These are phyloP conservation scores for Castanospermum australe DNA, from an alignment of 306 rosid genomes.

Conservation along the genomic window DNA sequence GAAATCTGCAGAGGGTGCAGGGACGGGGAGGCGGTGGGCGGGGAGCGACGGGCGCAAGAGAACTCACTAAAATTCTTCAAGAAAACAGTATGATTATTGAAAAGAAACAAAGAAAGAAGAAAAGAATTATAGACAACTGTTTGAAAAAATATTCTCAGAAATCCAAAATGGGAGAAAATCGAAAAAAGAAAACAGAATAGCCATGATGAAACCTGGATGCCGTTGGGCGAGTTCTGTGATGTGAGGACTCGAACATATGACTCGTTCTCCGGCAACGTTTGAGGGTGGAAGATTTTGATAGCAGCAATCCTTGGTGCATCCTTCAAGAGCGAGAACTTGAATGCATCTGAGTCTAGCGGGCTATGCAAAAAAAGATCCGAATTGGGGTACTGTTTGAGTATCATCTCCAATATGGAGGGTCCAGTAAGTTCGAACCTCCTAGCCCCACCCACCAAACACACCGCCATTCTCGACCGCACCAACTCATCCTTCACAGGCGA, in stretches of 20 bases:
- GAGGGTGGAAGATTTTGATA: constrained; percentile 60
- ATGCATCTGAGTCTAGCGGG: constrained; percentile 62
- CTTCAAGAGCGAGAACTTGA: constrained; percentile 69
- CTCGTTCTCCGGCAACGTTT: constrained; percentile 61
- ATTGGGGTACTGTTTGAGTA: constrained; percentile 67
- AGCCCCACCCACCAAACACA: constrained; percentile 95
- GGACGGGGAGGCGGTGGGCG: neutral
- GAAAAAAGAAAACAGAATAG: neutral
- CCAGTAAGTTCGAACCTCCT: constrained; percentile 92
- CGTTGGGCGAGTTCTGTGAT: constrained; percentile 77
- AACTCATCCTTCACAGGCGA: constrained; percentile 38
- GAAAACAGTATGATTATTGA: neutral
- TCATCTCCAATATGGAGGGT: constrained; percentile 66
- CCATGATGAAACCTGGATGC: constrained; percentile 64
- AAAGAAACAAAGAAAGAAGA: neutral
- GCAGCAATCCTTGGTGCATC: constrained; percentile 61
- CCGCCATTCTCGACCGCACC: constrained; percentile 70
- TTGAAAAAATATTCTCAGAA: neutral
- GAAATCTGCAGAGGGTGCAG: neutral
- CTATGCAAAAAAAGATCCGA: constrained; percentile 79
- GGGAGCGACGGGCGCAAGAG: neutral
- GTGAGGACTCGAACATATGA: constrained; percentile 63
- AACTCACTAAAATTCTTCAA: neutral
- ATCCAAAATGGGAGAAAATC: neutral
- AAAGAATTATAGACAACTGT: neutral